Evolutionary conservation across 1,139 yeast genomes (phyloP), one percentile per base, ranked within the genome.

Genomic region (Geotrichum phurueaensis): DNA sequence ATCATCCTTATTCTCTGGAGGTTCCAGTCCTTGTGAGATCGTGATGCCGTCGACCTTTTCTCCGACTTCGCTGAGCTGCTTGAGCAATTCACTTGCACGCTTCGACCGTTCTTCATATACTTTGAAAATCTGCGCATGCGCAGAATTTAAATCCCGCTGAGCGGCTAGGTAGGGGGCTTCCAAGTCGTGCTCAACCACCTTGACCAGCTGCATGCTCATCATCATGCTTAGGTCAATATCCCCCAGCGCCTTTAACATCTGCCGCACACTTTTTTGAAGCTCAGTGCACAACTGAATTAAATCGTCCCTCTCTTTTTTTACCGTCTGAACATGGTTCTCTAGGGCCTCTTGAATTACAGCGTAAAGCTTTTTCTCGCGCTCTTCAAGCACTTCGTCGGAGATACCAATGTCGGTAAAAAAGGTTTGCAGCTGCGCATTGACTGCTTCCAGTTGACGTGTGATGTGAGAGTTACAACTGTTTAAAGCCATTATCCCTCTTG

Each of bases 381-480:
- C 56, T 23, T 66, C 67, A 10, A 72, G 64, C 39, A 71, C 72
- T 5, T 64, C 62, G 9, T 65, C 63, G 7, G 67, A 54, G 10
- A 74, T 62, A 7, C 76, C 77, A 20, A 73, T 62, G 47, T 73
- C 75, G 58, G 71, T 75, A 59, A 69, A 72, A 31, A 73, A 64
- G 22, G 58, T 59, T 57, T 72, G 71, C 25, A 73, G 65, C 55
- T 62, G 65, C 20, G 47, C 51, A 43, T 68, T 66, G 36, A 71
- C 67, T 23, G 70, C 62, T 23, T 63, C 67, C 23, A 72, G 64
- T 60, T 72, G 74, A 25, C 67, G 61, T 45, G 66, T 63, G 15
- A 70, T 69, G 48, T 66, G 66, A 18, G 72, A 69, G 47, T 68
- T 68, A 31, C 72, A 61, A 36, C 72, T 29, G 48, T 31, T 23